These are phyloP conservation scores for Clavulina sp. DNA, from an alignment of 768 basidiomycete species.

Conservation along the genomic window DNA sequence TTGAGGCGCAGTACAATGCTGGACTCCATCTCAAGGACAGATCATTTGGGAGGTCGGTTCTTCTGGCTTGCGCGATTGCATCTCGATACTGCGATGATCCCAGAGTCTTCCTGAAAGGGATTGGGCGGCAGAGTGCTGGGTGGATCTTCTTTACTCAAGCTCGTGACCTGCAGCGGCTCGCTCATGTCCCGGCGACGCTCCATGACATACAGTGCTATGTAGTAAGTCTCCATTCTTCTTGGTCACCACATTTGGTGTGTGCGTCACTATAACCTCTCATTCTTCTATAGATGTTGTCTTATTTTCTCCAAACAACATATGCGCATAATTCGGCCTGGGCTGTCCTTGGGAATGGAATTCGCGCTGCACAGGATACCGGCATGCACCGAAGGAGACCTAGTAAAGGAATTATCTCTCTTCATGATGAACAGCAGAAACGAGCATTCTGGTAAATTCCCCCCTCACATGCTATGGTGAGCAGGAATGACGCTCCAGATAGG, in stretches of 20 bases:
- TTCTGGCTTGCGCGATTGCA: conserved; percentile 57
- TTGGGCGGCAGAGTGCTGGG: conserved; percentile 34
- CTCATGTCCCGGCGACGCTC: conserved; percentile 14
- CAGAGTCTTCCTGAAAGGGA: conserved; percentile 28
- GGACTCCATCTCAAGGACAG: conserved; percentile 33
- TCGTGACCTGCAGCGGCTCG: conserved; percentile 37
- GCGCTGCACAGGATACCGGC: conserved; percentile 60
- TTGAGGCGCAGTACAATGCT: conserved; percentile 32
- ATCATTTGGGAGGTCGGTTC: conserved; percentile 38
- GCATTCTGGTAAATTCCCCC: conserved; percentile 43
- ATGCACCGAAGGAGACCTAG: conserved; percentile 52
- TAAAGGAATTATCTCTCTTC: conserved; percentile 22
- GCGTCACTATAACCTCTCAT: conserved; percentile 7
- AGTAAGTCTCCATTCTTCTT: no score
- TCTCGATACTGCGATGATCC: conserved; percentile 42
- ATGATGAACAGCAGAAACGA: conserved; percentile 64
- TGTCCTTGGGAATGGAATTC: conserved; percentile 42
- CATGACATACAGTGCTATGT: conserved; percentile 17
- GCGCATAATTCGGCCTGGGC: conserved; percentile 37
- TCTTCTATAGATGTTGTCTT: conserved; percentile 31
- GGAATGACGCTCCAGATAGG: background rate
- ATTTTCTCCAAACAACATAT: conserved; percentile 34
- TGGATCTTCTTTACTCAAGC: conserved; percentile 51
- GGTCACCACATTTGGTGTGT: background rate
- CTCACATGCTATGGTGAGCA: background rate